phyloP scores from a whole-genome alignment of 805 yeast genomes.

The Saccharomycopsis javanensis region DNA sequence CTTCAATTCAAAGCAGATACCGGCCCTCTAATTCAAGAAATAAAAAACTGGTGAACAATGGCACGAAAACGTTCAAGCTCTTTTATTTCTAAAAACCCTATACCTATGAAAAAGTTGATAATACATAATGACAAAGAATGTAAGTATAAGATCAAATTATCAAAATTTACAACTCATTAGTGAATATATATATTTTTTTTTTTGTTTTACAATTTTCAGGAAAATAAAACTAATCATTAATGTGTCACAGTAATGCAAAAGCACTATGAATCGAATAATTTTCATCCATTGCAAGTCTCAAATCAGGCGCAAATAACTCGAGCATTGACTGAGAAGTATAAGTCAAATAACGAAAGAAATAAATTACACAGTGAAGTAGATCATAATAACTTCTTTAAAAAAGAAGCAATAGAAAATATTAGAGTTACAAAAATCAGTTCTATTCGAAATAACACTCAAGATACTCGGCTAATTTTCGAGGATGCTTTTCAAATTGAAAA shows the following conservation, averaged over 20 bases:
- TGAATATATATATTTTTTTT: no score
- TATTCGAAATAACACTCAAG: neutral
- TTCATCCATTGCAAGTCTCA: neutral
- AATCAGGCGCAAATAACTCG: neutral
- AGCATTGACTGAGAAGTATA: neutral
- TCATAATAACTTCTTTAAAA: neutral
- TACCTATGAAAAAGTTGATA: neutral
- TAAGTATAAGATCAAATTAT: neutral
- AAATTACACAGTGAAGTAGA: neutral
- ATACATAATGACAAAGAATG: neutral
- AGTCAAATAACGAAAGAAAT: neutral
- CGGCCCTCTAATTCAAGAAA: neutral
- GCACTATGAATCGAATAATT: neutral
- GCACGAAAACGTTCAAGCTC: slow-evolving; percentile 1
- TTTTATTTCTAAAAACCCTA: neutral
- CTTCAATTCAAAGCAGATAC: no score
- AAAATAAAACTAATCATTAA: neutral
- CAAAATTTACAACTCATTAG: neutral
- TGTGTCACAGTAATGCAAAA: neutral
- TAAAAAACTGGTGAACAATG: neutral
- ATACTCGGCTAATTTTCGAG: neutral
- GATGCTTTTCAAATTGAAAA: neutral
- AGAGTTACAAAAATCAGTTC: neutral
- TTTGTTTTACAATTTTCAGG: neutral
- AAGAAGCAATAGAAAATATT: neutral